Evolutionary conservation across 2,329 filamentous ascomycete genomes (phyloP).

Genomic region (Monilinia fructigena): DNA sequence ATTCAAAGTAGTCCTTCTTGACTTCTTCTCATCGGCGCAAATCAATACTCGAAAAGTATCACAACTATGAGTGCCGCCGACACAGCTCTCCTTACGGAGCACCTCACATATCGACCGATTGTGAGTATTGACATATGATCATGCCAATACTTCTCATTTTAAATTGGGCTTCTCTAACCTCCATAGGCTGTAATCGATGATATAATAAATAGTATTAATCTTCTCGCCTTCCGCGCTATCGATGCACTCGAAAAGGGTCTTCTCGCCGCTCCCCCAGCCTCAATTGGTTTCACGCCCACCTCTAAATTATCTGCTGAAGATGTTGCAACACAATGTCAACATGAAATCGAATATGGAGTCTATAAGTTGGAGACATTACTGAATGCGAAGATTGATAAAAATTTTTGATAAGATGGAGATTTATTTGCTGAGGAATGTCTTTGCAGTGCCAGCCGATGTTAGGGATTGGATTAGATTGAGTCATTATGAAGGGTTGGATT

Average conservation of each 20-base stretch:
- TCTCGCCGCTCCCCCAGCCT: slow-evolving; percentile 66
- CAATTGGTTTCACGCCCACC: slow-evolving; percentile 73
- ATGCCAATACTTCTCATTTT: background rate
- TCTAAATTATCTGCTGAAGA: slow-evolving; percentile 39
- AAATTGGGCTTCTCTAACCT: slow-evolving; percentile 24
- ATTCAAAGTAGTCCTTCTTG: too few relatives aligned
- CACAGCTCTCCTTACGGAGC: slow-evolving; percentile 81
- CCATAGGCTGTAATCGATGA: slow-evolving; percentile 87
- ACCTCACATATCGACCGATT: slow-evolving; percentile 90
- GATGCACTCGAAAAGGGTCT: slow-evolving; percentile 84
- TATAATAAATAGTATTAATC: slow-evolving; percentile 95
- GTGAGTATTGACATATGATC: slow-evolving; percentile 51
- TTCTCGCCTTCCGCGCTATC: slow-evolving; percentile 85
- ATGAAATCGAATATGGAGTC: slow-evolving; percentile 85
- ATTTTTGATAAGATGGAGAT: slow-evolving; percentile 88
- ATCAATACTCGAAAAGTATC: background rate
- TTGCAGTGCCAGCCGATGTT: slow-evolving; percentile 69
- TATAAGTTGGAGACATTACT: slow-evolving; percentile 82
- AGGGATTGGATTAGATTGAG: slow-evolving; percentile 75
- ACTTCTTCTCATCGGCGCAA: background rate
- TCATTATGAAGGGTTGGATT: slow-evolving; percentile 66
- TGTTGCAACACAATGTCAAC: slow-evolving; percentile 52
- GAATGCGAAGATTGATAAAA: slow-evolving; percentile 77
- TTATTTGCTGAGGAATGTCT: slow-evolving; percentile 82
- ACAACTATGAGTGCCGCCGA: slow-evolving; percentile 36